Base-by-base conservation (phyloP, 179 eudicot genomes). In the Corrigiola litoralis region DNA sequence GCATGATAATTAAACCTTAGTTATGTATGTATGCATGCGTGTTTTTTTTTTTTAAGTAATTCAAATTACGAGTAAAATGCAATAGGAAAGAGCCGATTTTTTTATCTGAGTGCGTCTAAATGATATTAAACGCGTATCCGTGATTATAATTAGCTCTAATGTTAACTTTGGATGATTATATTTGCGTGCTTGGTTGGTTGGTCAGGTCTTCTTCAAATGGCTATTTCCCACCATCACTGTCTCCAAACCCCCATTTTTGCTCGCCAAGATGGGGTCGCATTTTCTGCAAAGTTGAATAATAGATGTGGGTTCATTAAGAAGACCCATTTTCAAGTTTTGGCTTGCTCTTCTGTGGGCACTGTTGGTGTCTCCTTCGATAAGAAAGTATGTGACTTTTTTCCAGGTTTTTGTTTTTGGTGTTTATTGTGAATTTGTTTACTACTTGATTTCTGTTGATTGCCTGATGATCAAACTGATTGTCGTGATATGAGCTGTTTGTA, bases 311-410 rank as follows among this genome's bases (percentile, higher is more conserved):
- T 54, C 41, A 44, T 37, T 29, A 77, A 42, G 67, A 70, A 61
- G 28, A 69, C 56, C 25, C 64, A 25, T 12, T 56, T 77, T 37
- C 67, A 58, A 31, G 71, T 69, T 56, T 52, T 61, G 78, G 75
- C 78, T 4, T 73, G 75, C 32, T 48, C 71, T 38, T 21, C 63
- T 25, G 61, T 47, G 29, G 37, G 37, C 8, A 63, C 72, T 25
- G 65, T 45, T 33, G 59, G 7, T 68, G 9, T 21, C 53, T 32
- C 48, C 60, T 50, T 41, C 54, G 74, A 69, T 16, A 61, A 71
- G 46, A 73, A 40, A 61, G 81, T 77, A 69, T 50, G 63, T 12
- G 0, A 28, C 6, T 32, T 5, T 14, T 65, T 25, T 66, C n/a
- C n/a, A n/a, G n/a, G 57, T 24, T 34, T 21, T 13, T 47, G 17